Base-by-base conservation (phyloP, 805 yeast genomes). In the Starmerella lactis-condensi region DNA sequence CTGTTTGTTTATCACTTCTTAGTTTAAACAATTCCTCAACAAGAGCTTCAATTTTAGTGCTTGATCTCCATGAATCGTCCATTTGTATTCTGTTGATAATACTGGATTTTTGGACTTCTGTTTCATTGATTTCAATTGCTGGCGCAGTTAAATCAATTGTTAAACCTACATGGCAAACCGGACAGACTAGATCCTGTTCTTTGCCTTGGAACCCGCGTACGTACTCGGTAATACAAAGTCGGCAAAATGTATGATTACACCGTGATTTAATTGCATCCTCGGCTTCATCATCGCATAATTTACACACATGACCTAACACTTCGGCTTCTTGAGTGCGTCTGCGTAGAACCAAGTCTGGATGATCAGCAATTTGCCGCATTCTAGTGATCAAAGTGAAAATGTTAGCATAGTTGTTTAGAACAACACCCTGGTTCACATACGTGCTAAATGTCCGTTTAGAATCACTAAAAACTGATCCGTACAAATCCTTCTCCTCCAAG, bases 301-400 rank as follows among this genome's bases (percentile, higher is more conserved):
- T 91, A 50, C 99, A 89, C 25, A 89, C 74, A 8, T 82, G 67
- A 1, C 69, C 69, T 8, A 64, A 65, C 5, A 58, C 50, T n/a
- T 45, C 52, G 6, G 34, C 43, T 37, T 53, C 41, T 45, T 55
- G 50, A 15, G 45, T 53, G 22, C 51, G 50, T 31, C 83, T 62
- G 42, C 82, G 72, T 48, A 89, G 59, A 1, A 89, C 95, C 39
- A 89, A 60, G 56, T 89, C 99, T 0, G 99, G 99, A 53, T 89
- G 99, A 52, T 89, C 98, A 0, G 98, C 96, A 44, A 89, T 61
- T 54, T 89, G 98, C 46, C 99, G 69, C 98, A 89, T 91, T 45
- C 98, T 62, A 0, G 98, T 89, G 46, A 89, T 83, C 34, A 89
- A 63, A 0, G 96, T 83, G 57, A 89, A 89, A 47, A 89, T 89